Evolutionary conservation across 1,284 basidiomycete genomes (phyloP), one percentile per base, ranked within the genome.

Genomic region (Rhodotorula sp.): DNA sequence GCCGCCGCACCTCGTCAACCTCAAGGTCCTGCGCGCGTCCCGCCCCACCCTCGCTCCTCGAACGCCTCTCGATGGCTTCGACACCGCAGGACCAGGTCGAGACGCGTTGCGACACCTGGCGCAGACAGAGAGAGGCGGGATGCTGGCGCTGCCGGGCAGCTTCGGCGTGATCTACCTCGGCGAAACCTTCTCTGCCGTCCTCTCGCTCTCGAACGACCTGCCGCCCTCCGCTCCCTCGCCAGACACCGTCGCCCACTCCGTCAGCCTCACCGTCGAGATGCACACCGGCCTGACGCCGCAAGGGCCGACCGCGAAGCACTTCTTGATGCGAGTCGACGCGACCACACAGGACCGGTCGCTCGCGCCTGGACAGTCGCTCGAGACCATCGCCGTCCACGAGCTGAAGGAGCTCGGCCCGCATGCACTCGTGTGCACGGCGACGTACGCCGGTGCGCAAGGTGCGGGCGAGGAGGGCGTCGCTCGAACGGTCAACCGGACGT

Each of bases 351-450:
- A 44, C 24, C n/a, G 20, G 15, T 4, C 20, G 47, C 60, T 76
- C n/a, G 46, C 31, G 31, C 70, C 75, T 0, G 75, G 75, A 5
- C 51, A 65, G 20, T 67, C 58, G 46, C 48, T 77, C 6, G 77
- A 78, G 46, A 75, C 74, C 0, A 65, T 70, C 0, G 72, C 77
- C 0, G 61, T 54, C 26, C 77, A 79, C 65, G 79, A 80, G 56
- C 76, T 80, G 61, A 78, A 77, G 37, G 77, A 80, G 52, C 68
- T 78, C 10, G 78, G 76, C 3, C 57, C 70, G 30, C 77, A 80
- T 58, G 76, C 78, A 5, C 70, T 80, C 7, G 76, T 77, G 22
- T 79, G 78, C 48, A 78, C 77, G 37, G 76, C 79, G 7, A 72
- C 74, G 11, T 80, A 80, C 58, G n/a, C n/a, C n/a, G 57, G 51